Conservation (phyloP, 345 rosid genomes). For the Arabidopsis arenosa region DNA sequence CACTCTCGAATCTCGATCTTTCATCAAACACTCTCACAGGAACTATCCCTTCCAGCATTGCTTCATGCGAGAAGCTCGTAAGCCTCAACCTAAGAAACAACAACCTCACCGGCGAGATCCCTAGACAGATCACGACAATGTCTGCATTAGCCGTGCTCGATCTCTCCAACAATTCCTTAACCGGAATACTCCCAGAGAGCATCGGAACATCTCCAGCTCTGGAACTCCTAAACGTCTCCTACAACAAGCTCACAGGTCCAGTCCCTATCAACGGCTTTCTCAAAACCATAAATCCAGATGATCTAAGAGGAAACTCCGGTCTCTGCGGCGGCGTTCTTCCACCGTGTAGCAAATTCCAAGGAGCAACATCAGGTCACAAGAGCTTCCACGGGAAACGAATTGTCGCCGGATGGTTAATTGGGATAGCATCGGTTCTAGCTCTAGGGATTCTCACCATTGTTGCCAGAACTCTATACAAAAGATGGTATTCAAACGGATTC, state of each 20-base stretch:
- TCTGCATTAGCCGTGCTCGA: constrained; percentile 85
- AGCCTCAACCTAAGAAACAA: constrained; percentile 73
- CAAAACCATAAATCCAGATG: constrained; percentile 77
- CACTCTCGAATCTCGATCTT: constrained; percentile 82
- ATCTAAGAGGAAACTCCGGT: constrained; percentile 70
- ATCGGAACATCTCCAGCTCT: constrained; percentile 83
- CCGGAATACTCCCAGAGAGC: constrained; percentile 73
- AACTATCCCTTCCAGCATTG: constrained; percentile 77
- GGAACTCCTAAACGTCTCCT: constrained; percentile 79
- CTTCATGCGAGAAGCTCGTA: constrained; percentile 79
- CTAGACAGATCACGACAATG: constrained; percentile 71
- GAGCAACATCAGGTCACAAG: constrained; percentile 43
- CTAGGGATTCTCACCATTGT: constrained; percentile 54
- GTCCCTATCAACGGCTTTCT: constrained; percentile 81
- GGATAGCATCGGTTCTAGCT: constrained; percentile 63
- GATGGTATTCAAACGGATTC: constrained; percentile 58
- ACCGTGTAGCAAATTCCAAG: constrained; percentile 62
- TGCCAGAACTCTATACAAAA: constrained; percentile 54
- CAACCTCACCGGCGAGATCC: constrained; percentile 71
- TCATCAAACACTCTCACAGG: constrained; percentile 78
- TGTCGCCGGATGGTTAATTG: constrained; percentile 66
- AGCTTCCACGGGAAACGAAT: constrained; percentile 60
- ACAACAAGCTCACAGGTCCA: constrained; percentile 80
- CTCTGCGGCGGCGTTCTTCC: constrained; percentile 85
- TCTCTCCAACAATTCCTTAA: constrained; percentile 80